Conservation (phyloP, 371 early-diverging fungal species). For the Mucor irregularis region DNA sequence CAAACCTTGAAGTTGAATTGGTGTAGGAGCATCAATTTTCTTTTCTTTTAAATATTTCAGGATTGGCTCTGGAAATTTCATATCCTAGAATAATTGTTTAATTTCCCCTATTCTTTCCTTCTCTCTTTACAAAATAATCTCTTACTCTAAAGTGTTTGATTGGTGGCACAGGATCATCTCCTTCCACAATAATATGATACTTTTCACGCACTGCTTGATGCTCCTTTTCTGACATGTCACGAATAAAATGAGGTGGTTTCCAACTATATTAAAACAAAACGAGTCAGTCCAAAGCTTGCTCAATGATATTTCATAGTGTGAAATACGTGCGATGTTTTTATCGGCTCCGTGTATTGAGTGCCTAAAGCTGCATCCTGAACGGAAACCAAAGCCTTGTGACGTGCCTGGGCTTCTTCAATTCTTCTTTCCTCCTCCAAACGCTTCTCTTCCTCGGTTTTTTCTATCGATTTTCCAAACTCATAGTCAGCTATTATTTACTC, state of each 20-base stretch:
- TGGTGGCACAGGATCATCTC: slow-evolving; percentile 75
- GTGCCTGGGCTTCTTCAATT: slow-evolving; percentile 81
- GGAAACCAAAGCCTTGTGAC: slow-evolving; percentile 79
- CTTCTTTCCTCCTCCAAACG: slow-evolving; percentile 80
- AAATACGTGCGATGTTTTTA: slow-evolving; percentile 68
- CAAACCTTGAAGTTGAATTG: slow-evolving; percentile 97
- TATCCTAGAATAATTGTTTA: slow-evolving; percentile 63
- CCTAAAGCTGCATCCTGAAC: slow-evolving; percentile 88
- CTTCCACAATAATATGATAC: slow-evolving; percentile 75
- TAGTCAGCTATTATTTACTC: no score
- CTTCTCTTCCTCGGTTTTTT: slow-evolving; percentile 71
- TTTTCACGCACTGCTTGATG: slow-evolving; percentile 61
- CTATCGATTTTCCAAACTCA: no score
- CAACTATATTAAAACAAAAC: slow-evolving; percentile 49
- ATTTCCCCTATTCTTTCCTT: neutral
- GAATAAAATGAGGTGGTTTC: slow-evolving; percentile 78
- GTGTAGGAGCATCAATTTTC: slow-evolving; percentile 90
- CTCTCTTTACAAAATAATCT: neutral
- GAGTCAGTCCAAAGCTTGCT: no score
- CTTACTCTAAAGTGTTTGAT: slow-evolving; percentile 64
- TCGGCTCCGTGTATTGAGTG: slow-evolving; percentile 82
- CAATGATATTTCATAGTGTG: no score
- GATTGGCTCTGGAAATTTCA: slow-evolving; percentile 79
- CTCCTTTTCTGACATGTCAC: slow-evolving; percentile 54
- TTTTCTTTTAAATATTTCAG: slow-evolving; percentile 79